A percentile compares a stretch with the other conserved stretches of the same genome.
Evolutionary conservation across 2,329 filamentous ascomycete species (phyloP).

Genomic region (Aureobasidium sp.): DNA sequence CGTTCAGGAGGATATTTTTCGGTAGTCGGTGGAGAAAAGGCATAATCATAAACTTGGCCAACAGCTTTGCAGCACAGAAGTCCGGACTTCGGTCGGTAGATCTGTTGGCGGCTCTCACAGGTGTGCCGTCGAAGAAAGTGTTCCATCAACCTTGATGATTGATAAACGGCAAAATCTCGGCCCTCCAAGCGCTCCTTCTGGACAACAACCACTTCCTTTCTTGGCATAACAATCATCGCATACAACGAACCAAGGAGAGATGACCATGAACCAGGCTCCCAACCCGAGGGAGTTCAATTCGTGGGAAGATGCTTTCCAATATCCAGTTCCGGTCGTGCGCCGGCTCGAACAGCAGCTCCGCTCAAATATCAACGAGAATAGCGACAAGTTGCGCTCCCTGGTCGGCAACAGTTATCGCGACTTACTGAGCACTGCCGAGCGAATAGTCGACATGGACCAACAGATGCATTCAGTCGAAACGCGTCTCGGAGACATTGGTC

Average conservation of each 20-base stretch:
- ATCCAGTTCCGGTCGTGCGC: conserved; percentile 54
- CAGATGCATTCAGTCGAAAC: conserved; percentile 69
- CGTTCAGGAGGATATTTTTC: not conserved
- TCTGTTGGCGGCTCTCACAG: not conserved
- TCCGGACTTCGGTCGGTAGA: not conserved
- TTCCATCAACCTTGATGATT: not conserved
- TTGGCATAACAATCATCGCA: not conserved
- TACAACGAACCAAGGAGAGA: conserved; percentile 23
- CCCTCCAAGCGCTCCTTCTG: not conserved
- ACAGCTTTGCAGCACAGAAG: not conserved
- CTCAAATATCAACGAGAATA: conserved; percentile 53
- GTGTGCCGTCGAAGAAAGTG: not conserved
- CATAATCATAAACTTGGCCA: not conserved
- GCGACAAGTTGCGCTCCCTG: conserved; percentile 56
- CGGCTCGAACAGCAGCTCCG: conserved; percentile 58
- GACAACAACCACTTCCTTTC: conserved; percentile 9
- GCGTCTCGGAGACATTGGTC: conserved; percentile 63
- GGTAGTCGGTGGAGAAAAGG: too few species aligned
- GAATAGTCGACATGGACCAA: conserved; percentile 80
- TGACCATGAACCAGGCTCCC: conserved; percentile 41
- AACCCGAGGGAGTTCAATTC: conserved; percentile 49
- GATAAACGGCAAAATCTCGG: not conserved
- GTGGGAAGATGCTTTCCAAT: conserved; percentile 62
- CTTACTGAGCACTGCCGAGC: conserved; percentile 82
- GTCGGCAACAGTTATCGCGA: conserved; percentile 72